Evolutionary conservation across 2,329 filamentous ascomycete genomes (phyloP).

Genomic region (Leptographium procerum): DNA sequence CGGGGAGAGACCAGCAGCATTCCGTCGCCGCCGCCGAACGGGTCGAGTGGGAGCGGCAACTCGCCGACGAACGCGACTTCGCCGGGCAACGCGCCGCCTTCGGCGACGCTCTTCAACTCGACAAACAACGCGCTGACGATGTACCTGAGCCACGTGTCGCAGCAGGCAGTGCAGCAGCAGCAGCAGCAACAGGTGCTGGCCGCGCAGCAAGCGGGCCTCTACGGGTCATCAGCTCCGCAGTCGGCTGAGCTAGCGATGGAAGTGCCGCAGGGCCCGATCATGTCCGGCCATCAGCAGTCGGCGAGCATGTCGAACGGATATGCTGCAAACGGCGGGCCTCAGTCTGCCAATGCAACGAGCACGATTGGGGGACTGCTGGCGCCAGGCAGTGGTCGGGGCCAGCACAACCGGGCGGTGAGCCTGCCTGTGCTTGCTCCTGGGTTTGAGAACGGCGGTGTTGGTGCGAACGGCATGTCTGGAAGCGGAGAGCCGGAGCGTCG

Average conservation of each 20-base stretch:
- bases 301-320: constrained; percentile 56
- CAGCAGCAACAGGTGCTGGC: constrained; percentile 61
- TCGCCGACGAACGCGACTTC: constrained; percentile 37
- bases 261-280: constrained; percentile 45
- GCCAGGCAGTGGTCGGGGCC: constrained; percentile 50
- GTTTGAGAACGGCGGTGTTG: constrained; percentile 48
- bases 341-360: constrained; percentile 44
- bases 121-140: constrained; percentile 84
- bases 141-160: constrained; percentile 77
- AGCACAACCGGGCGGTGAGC: constrained; percentile 75
- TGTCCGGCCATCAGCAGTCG: constrained; percentile 52
- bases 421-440: constrained; percentile 61
- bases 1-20: constrained; percentile 48
- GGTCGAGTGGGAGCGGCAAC: constrained; percentile 46
- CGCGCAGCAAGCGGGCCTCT: constrained; percentile 70
- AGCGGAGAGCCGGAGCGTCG: constrained; percentile 42
- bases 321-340: constrained; percentile 28
- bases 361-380: constrained; percentile 69
- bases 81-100: constrained; percentile 26
- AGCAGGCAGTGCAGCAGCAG: constrained; percentile 61
- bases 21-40: constrained; percentile 48
- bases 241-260: constrained; percentile 46
- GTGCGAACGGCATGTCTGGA: constrained; percentile 35
- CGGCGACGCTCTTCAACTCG: constrained; percentile 66
- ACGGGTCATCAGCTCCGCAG: constrained; percentile 57